Conservation (phyloP, 352 stramenopile genomes). For the Globisporangium alternatum region DNA sequence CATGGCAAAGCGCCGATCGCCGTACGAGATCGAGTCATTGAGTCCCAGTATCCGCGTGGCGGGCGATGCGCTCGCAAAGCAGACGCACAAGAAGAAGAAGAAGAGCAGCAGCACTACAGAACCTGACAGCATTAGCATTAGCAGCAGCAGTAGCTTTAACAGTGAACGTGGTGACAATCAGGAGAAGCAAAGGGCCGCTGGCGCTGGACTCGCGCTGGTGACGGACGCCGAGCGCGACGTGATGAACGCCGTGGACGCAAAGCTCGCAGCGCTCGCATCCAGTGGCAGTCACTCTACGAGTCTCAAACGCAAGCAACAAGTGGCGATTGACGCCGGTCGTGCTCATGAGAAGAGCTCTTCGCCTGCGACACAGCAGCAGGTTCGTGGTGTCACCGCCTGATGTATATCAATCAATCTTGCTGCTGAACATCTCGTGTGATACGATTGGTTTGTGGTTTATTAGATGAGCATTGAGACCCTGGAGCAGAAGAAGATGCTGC, state of each 20-base stretch:
- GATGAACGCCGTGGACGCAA: slow-evolving; percentile 14
- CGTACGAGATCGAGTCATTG: slow-evolving; percentile 28
- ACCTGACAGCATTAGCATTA: not conserved
- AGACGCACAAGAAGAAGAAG: slow-evolving; percentile 4
- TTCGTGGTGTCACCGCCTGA: too few relatives aligned
- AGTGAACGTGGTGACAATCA: not conserved
- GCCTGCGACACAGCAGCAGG: not conserved
- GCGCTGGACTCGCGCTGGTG: slow-evolving; percentile 1
- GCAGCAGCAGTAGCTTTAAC: not conserved
- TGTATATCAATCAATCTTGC: not conserved
- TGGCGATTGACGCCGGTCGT: too few relatives aligned
- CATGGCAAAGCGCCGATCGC: slow-evolving; percentile 37
- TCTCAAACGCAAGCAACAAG: not conserved
- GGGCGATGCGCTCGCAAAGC: not conserved
- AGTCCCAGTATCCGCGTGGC: not conserved
- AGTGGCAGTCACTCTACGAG: not conserved
- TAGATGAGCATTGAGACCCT: slow-evolving; percentile 58
- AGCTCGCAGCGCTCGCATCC: slow-evolving; percentile 15
- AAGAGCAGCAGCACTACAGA: not conserved
- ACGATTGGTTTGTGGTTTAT: not conserved
- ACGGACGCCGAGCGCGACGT: slow-evolving; percentile 10
- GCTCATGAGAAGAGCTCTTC: not conserved
- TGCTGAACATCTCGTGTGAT: not conserved
- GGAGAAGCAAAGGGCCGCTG: not conserved
- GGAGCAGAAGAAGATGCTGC: slow-evolving; percentile 78